These are phyloP conservation scores for Diacronema lutheri DNA, from an alignment of 78 protist species.

Conservation along the genomic window DNA sequence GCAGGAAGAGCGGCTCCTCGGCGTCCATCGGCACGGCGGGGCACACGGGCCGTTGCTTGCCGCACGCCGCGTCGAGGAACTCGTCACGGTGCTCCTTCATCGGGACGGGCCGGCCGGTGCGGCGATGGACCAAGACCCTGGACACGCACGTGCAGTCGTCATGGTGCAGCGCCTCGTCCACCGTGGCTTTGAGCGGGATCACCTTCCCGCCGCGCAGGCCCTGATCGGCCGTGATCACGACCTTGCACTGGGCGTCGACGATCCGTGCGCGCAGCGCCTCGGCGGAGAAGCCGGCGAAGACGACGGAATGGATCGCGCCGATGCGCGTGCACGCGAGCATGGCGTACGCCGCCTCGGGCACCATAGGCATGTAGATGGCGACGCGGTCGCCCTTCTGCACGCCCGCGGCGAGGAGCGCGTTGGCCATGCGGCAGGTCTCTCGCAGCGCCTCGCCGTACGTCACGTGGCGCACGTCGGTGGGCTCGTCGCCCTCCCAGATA, in stretches of 20 bases:
- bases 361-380: conserved; percentile 87
- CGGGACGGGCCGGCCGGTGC: neutral
- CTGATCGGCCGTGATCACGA: conserved; percentile 78
- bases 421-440: neutral
- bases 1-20: neutral
- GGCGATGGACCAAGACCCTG: conserved; percentile 29
- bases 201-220: conserved; percentile 63
- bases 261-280: conserved; percentile 56
- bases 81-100: conserved; percentile 6
- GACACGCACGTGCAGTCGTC: neutral
- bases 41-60: neutral
- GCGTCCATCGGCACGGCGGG: conserved; percentile 31
- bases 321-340: conserved; percentile 96
- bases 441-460: conserved; percentile 16
- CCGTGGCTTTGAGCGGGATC: conserved; percentile 58
- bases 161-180: conserved; percentile 41
- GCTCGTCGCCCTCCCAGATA: conserved; percentile 23
- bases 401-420: neutral
- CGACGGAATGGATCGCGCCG: conserved; percentile 90
- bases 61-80: conserved; percentile 34
- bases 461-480: neutral
- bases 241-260: conserved; percentile 59
- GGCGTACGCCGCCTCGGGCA: conserved; percentile 65
- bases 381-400: conserved; percentile 80
- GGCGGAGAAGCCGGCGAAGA: conserved; percentile 50